Base-by-base conservation (phyloP, 805 yeast genomes). In the Wickerhamomyces chaumierensis region DNA sequence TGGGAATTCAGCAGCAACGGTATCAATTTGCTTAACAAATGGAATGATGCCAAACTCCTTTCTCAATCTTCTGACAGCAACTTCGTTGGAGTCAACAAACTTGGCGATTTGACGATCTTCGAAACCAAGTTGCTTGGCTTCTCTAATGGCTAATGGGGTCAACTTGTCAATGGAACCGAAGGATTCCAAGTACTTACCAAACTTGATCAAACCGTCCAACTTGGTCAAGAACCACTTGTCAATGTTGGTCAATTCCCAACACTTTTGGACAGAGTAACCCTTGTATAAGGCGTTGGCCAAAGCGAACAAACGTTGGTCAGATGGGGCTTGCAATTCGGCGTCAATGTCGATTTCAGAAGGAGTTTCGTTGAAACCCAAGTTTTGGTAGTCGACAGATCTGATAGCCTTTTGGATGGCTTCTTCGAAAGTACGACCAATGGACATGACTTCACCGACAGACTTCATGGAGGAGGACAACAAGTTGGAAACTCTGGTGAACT, bases 1-100 rank as follows among this genome's bases (percentile, higher is more conserved):
- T 38, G 98, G 98, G 76, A 90, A 92, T 65, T 90, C 98, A 37
- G 98, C 97, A 37, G 98, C 98, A 49, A 90, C 95, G 21, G 98
- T 90, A 69, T 90, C 98, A 55, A 90, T 92, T 63, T 88, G 95
- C 63, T 90, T 90, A 45, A 87, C 96, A 58, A 82, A 84, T 49
- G 98, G 98, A 43, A 78, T 66, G 47, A 90, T 75, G 40, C 94
- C 94, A 41, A 75, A 76, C 52, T 85, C 94, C 53, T 81, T 78
- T 68, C 98, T 80, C 55, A 81, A 65, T 61, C 90, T 75, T 64
- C 98, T 78, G 47, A 92, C 78, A 40, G 95, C 94, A 42, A 88
- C 82, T 66, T 92, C 98, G 58, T 85, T 87, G 35, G 95, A 83
- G 56, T 75, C 78, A 55, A 84, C 67, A 62, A 85, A 85, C 60